Conservation (phyloP, 2,329 filamentous ascomycete species). For the Ilyonectria destructans region DNA sequence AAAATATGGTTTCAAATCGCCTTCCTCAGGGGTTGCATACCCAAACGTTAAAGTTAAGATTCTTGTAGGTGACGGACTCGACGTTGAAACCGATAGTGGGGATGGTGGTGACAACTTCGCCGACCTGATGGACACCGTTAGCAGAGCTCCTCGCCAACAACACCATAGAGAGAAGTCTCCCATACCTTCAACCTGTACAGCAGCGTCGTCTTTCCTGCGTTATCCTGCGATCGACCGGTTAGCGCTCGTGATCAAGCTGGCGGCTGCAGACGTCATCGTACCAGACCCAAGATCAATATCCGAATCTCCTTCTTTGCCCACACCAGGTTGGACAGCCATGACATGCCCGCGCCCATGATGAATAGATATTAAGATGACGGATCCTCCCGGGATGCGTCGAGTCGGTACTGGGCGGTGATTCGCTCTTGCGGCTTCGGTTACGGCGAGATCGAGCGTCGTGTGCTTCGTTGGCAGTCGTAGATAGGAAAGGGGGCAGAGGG, state of each 20-base stretch:
- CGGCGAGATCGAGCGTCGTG: constrained; percentile 12
- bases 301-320: constrained; percentile 98
- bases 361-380: constrained; percentile 34
- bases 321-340: constrained; percentile 80
- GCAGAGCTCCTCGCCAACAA: constrained; percentile 13
- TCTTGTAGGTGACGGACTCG: constrained; percentile 98
- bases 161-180: not conserved
- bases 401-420: constrained; percentile 24
- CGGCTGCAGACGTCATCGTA: constrained; percentile 61
- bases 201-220: constrained; percentile 97
- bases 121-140: constrained; percentile 77
- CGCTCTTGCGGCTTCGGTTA: constrained; percentile 11
- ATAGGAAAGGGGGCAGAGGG: not conserved
- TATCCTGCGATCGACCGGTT: constrained; percentile 76
- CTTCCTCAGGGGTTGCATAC: constrained; percentile 65
- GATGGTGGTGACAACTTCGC: constrained; percentile 98
- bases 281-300: constrained; percentile 94
- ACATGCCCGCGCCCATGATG: constrained; percentile 77
- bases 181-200: constrained; percentile 94
- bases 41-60: constrained; percentile 99
- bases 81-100: constrained; percentile 99
- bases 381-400: constrained; percentile 30
- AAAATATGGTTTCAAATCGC: not conserved
- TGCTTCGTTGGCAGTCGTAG: constrained; percentile 23
- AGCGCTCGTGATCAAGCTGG: constrained; percentile 38